Conservation (phyloP, 805 yeast genomes). For the Kodamaea nitidulidarum region DNA sequence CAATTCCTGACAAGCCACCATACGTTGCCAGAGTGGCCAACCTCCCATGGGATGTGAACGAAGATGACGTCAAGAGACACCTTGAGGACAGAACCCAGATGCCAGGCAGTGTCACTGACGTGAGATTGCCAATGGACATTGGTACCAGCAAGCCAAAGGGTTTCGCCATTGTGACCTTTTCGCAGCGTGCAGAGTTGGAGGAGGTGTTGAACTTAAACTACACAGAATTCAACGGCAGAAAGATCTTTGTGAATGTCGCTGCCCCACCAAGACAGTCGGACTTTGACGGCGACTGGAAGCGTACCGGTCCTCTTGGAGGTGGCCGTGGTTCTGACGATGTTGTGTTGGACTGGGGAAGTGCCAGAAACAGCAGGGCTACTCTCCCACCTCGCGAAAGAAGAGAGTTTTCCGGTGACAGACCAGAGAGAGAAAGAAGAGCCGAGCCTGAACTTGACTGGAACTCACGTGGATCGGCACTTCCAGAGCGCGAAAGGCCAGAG, state of each 20-base stretch:
- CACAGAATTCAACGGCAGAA: conserved; percentile 45
- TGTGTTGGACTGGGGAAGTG: conserved; percentile 45
- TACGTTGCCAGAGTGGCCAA: conserved; percentile 85
- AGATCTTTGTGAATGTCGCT: conserved; percentile 53
- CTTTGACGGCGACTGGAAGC: conserved; percentile 43
- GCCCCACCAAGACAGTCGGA: conserved; percentile 50
- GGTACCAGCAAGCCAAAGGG: conserved; percentile 59
- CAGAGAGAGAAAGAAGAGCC: conserved; percentile 34
- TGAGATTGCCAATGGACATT: conserved; percentile 70
- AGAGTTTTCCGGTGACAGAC: conserved; percentile 16
- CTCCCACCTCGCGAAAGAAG: conserved; percentile 29
- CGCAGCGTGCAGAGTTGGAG: conserved; percentile 43
- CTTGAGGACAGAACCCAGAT: conserved; percentile 55
- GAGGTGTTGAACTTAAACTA: conserved; percentile 47
- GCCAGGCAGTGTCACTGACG: conserved; percentile 49
- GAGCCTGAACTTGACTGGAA: conserved; percentile 63
- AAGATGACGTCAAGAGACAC: conserved; percentile 58
- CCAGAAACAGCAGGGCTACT: conserved; percentile 26
- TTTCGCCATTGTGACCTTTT: conserved; percentile 52
- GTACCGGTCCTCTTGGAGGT: conserved; percentile 11
- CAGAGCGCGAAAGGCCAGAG: conserved; percentile 19
- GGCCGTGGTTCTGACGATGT: conserved; percentile 29
- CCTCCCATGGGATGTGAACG: conserved; percentile 77
- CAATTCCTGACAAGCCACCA: conserved; percentile 90
- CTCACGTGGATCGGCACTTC: conserved; percentile 33